Evolutionary conservation across 2,329 filamentous ascomycete species (phyloP).

Genomic region (Sclerotinia trifoliorum): DNA sequence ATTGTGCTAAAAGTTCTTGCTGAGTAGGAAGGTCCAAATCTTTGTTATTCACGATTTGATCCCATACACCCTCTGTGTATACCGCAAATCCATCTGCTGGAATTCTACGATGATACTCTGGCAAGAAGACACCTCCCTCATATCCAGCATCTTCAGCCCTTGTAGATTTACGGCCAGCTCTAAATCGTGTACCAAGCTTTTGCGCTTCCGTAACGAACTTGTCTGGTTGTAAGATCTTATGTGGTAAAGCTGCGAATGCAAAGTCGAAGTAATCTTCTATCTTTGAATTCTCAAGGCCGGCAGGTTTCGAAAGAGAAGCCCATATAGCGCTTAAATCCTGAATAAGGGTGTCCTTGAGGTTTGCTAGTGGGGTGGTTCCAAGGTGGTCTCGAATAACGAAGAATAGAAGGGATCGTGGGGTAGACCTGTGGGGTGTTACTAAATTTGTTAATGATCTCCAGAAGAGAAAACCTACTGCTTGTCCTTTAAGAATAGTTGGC

Average conservation of each 20-base stretch:
- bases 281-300: constrained; percentile 79
- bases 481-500: constrained; percentile 95
- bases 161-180: constrained; percentile 72
- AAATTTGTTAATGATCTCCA: constrained; percentile 21
- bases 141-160: constrained; percentile 69
- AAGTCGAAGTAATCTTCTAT: constrained; percentile 99
- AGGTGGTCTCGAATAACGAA: constrained; percentile 98
- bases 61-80: constrained; percentile 94
- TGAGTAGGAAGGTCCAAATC: constrained; percentile 95
- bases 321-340: constrained; percentile 92
- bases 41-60: constrained; percentile 98
- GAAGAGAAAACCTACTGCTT: constrained; percentile 63
- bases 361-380: constrained; percentile 84
- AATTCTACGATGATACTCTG: constrained; percentile 93
- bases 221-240: constrained; percentile 94
- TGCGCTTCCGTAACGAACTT: constrained; percentile 81
- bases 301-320: constrained; percentile 87
- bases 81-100: constrained; percentile 95
- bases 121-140: constrained; percentile 79
- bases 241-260: constrained; percentile 89
- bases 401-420: constrained; percentile 87
- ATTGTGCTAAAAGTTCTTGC: constrained; percentile 94
- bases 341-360: constrained; percentile 84
- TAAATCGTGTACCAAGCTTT: constrained; percentile 77
- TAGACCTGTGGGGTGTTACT: constrained; percentile 57